A percentile compares a stretch with the other conserved stretches of the same genome.
These are phyloP conservation scores for Arthrinium phaeospermum DNA, from an alignment of 2,329 filamentous ascomycete genomes.

Conservation along the genomic window DNA sequence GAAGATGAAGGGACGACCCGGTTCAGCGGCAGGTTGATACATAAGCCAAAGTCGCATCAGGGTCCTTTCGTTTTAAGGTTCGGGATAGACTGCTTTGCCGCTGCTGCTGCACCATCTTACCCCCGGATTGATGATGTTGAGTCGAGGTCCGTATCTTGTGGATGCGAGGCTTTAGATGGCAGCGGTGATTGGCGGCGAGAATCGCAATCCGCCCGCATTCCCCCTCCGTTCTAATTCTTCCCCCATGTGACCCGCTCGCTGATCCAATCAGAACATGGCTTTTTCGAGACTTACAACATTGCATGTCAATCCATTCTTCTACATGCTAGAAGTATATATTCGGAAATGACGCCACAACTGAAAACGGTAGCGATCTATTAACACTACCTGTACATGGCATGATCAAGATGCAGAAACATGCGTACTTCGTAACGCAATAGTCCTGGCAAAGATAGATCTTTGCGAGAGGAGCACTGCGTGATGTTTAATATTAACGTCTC, in stretches of 20 bases:
- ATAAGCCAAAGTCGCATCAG: neutral
- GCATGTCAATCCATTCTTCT: neutral
- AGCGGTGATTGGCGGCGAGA: neutral
- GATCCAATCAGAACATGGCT: neutral
- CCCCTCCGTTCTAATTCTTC: neutral
- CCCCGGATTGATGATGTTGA: neutral
- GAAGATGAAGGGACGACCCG: neutral
- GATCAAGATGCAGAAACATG: too few species aligned
- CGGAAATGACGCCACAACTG: too few species aligned
- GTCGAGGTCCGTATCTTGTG: neutral
- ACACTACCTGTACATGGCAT: neutral
- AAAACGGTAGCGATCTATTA: too few species aligned
- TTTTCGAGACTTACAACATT: neutral
- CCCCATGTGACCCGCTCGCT: conserved; percentile 7
- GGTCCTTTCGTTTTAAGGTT: neutral
- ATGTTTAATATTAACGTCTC: neutral
- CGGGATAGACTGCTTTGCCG: neutral
- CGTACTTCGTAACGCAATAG: neutral
- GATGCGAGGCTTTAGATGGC: neutral
- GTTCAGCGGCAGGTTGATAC: neutral
- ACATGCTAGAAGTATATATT: neutral
- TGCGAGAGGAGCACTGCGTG: neutral
- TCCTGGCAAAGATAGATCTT: neutral
- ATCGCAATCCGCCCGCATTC: neutral
- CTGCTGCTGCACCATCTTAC: neutral